Base-by-base conservation (phyloP, 2,329 filamentous ascomycete species). In the Verticillium isaacii region DNA sequence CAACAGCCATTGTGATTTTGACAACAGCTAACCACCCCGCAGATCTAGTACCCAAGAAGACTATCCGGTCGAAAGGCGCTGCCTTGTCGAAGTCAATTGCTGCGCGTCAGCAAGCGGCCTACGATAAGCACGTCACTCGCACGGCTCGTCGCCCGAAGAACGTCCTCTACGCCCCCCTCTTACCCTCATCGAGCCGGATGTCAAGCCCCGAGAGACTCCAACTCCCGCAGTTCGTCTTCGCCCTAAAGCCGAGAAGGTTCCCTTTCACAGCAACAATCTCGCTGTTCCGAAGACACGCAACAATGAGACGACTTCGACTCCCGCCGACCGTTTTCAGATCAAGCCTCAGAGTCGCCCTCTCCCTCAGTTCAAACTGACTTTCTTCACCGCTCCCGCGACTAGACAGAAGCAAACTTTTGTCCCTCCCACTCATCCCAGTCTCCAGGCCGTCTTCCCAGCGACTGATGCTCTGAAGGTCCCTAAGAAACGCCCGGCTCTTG, bases 91-190 rank as follows among this genome's bases (percentile, higher is more conserved):
- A 50, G 45, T 50, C 45, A 32, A 29, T 59, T 54, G 58, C 58
- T 59, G 29, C 23, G 29, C 58, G 58, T 32, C 58, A 54, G 58
- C 58, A 59, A 45, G 41, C 32, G 41, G 58, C 58, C n/a, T 19
- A 34, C 14, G 58, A 59, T 15, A 59, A 54, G 32, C 58, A 59
- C 19, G 32, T 34, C 58, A 17, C 12, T 25, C 41, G 58, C 4
- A 23, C 34, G n/a, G 45, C 39, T 37, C 41, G 12, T 15, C 17
- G 7, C 7, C 32, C 9, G 29, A 29, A 45, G 41, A 32, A 45
- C 58, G 9, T 9, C 3, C 29, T n/a, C 55, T 14, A 19, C 14
- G 5, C 19, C 25, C 25, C 52, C n/a, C 32, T 34, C 32, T 15
- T n/a, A 19, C 54, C 29, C 54, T 32, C 15, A 6, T 19, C 45